Conservation (phyloP, 2,329 filamentous ascomycete genomes). For the Blumeria graminis region DNA sequence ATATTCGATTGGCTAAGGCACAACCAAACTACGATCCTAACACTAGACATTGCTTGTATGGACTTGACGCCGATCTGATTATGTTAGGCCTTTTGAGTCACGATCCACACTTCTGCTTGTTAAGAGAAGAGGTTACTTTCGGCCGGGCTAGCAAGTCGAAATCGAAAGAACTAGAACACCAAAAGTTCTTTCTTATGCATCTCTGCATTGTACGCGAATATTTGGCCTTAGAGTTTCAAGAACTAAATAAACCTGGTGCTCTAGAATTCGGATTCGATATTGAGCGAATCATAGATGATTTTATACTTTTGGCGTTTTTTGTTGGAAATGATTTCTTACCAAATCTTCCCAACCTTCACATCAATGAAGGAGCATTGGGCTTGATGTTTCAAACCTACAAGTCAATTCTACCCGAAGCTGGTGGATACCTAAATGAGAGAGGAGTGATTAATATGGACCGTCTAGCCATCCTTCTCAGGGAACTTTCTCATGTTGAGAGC, state of each 20-base stretch:
- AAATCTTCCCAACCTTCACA: constrained; percentile 85
- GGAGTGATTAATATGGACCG: constrained; percentile 76
- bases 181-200: constrained; percentile 96
- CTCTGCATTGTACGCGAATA: constrained; percentile 95
- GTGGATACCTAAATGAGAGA: constrained; percentile 89
- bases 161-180: constrained; percentile 89
- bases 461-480: constrained; percentile 52
- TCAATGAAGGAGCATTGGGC: constrained; percentile 90
- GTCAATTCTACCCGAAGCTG: constrained; percentile 58
- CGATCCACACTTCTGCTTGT: constrained; percentile 90
- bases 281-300: constrained; percentile 94
- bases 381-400: constrained; percentile 98
- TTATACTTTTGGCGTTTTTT: constrained; percentile 98
- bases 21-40: constrained; percentile 85
- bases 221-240: constrained; percentile 87
- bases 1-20: constrained; percentile 91
- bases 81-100: constrained; percentile 95
- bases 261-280: constrained; percentile 69
- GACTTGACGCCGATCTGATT: constrained; percentile 89
- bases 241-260: constrained; percentile 49
- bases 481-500: constrained; percentile 70
- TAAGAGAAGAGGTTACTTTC: constrained; percentile 95
- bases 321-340: constrained; percentile 98
- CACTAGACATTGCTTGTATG: constrained; percentile 88
- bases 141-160: constrained; percentile 69